Base-by-base conservation (phyloP, 2,329 filamentous ascomycete species). In the Allantophomopsis lycopodina region DNA sequence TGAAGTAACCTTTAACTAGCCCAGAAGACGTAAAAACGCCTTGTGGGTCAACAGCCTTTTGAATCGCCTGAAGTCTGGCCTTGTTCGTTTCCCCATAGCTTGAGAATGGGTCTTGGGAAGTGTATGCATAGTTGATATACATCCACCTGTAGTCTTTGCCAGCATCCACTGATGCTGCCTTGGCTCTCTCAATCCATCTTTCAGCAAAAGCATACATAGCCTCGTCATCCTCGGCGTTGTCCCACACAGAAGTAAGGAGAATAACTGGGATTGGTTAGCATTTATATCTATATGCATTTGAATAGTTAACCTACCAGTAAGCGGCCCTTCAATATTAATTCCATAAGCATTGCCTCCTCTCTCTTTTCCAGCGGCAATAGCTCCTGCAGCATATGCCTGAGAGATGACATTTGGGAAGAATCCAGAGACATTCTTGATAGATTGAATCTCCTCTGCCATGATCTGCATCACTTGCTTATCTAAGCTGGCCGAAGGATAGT, bases 41-140 rank as follows among this genome's bases (percentile, higher is more conserved):
- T 28, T 28, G 23, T 1, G 59, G 60, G 35, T 64, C 60, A 36
- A 60, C 63, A 35, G 58, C 58, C 16, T 46, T 44, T 1, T 49
- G 43, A 7, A 62, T 39, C 0, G 42, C 42, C 35, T 48, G 44
- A 18, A 67, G 36, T 16, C 50, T 58, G 3, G 48, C 48, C 34
- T 62, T 44, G n/a, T 62, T 69, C 2, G 55, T 50, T 2, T 46
- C 30, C 0, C 66, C 64, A 40, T 69, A 71, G 10, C 59, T 50
- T 0, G 46, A n/a, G 14, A 70, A 51, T 2, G 64, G 58, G 21
- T 62, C 48, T 42, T 70, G 65, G 14, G 52, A 53, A 30, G 51
- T 48, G 7, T 58, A 55, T 0, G 64, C 65, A 41, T 70, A 69
- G 46, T 70, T 69, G 18, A 64, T 55, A 47, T 68, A 68, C n/a